phyloP scores from a whole-genome alignment of 2,329 filamentous ascomycete genomes.

The Whalleya microplaca region DNA sequence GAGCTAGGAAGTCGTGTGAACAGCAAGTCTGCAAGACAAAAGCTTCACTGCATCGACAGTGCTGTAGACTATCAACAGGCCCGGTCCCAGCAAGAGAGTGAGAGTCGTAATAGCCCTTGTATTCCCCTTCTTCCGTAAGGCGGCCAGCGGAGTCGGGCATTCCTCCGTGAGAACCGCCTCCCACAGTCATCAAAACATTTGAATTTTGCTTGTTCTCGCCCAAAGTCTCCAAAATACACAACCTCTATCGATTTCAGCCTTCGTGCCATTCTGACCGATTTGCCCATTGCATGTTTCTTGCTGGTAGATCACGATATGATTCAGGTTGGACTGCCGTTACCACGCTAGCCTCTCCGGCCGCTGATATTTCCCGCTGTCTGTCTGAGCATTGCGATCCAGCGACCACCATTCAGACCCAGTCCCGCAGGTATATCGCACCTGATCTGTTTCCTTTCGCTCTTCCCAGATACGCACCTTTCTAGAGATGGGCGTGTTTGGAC shows the following conservation, averaged over 20 bases:
- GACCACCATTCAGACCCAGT: slow-evolving; percentile 16
- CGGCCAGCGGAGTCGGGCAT: slow-evolving; percentile 31
- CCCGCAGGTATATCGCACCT: slow-evolving; percentile 25
- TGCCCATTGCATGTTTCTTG: slow-evolving; percentile 22
- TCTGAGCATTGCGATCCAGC: slow-evolving; percentile 26
- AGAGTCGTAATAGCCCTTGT: slow-evolving; percentile 17
- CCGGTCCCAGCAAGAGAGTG: slow-evolving; percentile 8
- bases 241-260: slow-evolving; percentile 26
- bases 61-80: slow-evolving; percentile 19
- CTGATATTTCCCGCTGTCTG: slow-evolving; percentile 18
- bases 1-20: slow-evolving; percentile 9
- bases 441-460: slow-evolving; percentile 16
- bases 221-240: slow-evolving; percentile 31
- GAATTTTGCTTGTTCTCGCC: slow-evolving; percentile 25
- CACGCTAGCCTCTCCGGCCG: slow-evolving; percentile 18
- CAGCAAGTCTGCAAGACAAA: slow-evolving; percentile 9
- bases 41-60: slow-evolving; percentile 15
- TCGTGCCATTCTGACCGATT: slow-evolving; percentile 24
- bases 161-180: slow-evolving; percentile 29
- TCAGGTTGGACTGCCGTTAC: slow-evolving; percentile 18
- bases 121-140: slow-evolving; percentile 27
- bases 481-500: slow-evolving; percentile 26
- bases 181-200: slow-evolving; percentile 33
- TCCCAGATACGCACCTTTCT: slow-evolving; percentile 21
- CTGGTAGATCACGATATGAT: slow-evolving; percentile 20